Percentiles rank a stretch among this genome's conserved stretches.
Evolutionary conservation across 805 yeast genomes (phyloP).

Genomic region (Lipomyces lipofer): DNA sequence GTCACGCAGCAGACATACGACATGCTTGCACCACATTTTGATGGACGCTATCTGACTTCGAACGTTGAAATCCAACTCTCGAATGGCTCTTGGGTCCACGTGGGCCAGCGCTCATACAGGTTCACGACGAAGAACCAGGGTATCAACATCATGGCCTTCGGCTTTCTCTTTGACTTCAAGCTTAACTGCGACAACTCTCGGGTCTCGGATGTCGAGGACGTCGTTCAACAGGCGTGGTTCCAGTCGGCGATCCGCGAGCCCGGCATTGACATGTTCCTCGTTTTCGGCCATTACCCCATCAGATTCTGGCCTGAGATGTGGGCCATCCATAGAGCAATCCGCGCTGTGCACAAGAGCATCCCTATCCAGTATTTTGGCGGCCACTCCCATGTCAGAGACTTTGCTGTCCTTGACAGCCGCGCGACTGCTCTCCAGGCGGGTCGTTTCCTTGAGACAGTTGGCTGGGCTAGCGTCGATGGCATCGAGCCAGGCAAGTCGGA

Average conservation of each 20-base stretch:
- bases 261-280: slow-evolving; percentile 63
- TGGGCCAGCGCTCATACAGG: slow-evolving; percentile 67
- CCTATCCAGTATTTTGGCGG: slow-evolving; percentile 90
- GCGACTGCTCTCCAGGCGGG: slow-evolving; percentile 90
- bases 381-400: slow-evolving; percentile 90
- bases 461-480: slow-evolving; percentile 66
- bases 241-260: slow-evolving; percentile 43
- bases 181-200: slow-evolving; percentile 59
- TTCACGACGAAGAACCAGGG: slow-evolving; percentile 61
- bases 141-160: slow-evolving; percentile 62
- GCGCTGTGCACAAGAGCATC: slow-evolving; percentile 59
- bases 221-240: slow-evolving; percentile 67
- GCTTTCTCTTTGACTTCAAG: slow-evolving; percentile 76
- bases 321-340: slow-evolving; percentile 50
- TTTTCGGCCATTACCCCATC: slow-evolving; percentile 81
- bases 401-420: slow-evolving; percentile 60
- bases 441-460: slow-evolving; percentile 89
- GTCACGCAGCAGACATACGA: slow-evolving; percentile 68
- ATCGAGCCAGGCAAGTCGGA: slow-evolving; percentile 15
- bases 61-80: slow-evolving; percentile 41
- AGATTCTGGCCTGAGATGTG: slow-evolving; percentile 58
- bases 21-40: slow-evolving; percentile 53
- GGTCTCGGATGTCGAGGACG: slow-evolving; percentile 61
- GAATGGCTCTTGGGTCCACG: slow-evolving; percentile 52
- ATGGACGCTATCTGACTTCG: slow-evolving; percentile 60